Evolutionary conservation across 73 alveolate species (phyloP).

Genomic region (Paramecium biaurelia): DNA sequence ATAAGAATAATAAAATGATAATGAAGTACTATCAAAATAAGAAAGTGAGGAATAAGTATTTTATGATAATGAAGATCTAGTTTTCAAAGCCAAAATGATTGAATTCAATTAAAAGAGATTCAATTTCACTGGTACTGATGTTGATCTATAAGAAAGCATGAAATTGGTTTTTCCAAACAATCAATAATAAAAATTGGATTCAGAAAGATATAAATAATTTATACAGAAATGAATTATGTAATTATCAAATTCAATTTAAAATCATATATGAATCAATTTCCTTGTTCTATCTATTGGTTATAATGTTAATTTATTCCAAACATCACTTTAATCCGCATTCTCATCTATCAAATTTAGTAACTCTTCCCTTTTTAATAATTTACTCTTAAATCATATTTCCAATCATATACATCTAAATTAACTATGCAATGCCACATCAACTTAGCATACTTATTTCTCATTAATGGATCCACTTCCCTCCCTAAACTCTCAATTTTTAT

Average conservation of each 20-base stretch:
- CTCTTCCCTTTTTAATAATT: conserved; percentile 15
- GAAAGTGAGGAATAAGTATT: not conserved
- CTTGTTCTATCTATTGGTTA: not conserved
- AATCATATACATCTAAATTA: not conserved
- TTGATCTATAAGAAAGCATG: conserved; percentile 2
- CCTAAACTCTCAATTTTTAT: conserved; percentile 21
- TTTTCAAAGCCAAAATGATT: not conserved
- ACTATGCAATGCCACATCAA: conserved; percentile 22
- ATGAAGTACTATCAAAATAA: not conserved
- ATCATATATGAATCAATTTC: not conserved
- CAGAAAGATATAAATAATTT: not conserved
- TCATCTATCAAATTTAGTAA: not conserved
- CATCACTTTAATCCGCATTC: not conserved
- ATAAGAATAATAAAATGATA: not conserved
- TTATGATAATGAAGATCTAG: not conserved
- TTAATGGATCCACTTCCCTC: conserved; percentile 17
- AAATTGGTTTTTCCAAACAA: not conserved
- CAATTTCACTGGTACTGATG: not conserved
- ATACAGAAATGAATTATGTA: not conserved
- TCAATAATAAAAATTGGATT: not conserved
- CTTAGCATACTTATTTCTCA: conserved; percentile 28
- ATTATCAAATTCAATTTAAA: not conserved
- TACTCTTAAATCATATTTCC: not conserved
- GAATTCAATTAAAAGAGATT: not conserved
- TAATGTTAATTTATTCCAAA: conserved; percentile 25